Evolutionary conservation across 139 green algal genomes (phyloP).

Genomic region (Tetradesmus lagerheimii): DNA sequence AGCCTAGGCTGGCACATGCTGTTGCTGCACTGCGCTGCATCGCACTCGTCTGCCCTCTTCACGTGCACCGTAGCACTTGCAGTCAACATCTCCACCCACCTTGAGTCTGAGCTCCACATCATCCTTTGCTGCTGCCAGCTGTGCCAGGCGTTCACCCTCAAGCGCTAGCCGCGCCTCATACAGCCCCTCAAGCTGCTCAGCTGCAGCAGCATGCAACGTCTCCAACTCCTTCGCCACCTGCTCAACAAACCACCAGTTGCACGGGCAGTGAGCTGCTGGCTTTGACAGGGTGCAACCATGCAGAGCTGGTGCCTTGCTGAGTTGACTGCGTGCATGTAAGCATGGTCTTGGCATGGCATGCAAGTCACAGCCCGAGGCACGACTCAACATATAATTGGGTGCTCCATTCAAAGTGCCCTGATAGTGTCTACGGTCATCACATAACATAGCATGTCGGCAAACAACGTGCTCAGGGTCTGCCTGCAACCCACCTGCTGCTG

Average conservation of each 20-base stretch:
- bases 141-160: background rate
- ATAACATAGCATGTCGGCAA: background rate
- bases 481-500: slow-evolving; percentile 37
- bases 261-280: background rate
- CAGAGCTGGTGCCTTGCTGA: background rate
- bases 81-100: background rate
- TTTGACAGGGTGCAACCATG: background rate
- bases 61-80: too few relatives aligned
- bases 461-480: background rate
- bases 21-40: background rate
- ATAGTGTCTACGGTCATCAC: too few relatives aligned
- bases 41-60: background rate
- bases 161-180: slow-evolving; percentile 44
- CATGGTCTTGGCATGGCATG: background rate
- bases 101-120: slow-evolving; percentile 33
- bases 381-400: too few relatives aligned
- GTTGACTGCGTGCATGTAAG: background rate
- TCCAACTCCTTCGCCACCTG: slow-evolving; percentile 34
- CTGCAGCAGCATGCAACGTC: slow-evolving; percentile 20
- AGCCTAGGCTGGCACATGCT: background rate
- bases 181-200: slow-evolving; percentile 44
- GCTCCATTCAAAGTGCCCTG: too few relatives aligned
- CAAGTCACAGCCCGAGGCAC: background rate
- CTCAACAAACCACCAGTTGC: background rate
- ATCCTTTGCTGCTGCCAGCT: slow-evolving; percentile 29